Evolutionary conservation across 2,329 filamentous ascomycete genomes (phyloP).

Genomic region (Didymella sp.): DNA sequence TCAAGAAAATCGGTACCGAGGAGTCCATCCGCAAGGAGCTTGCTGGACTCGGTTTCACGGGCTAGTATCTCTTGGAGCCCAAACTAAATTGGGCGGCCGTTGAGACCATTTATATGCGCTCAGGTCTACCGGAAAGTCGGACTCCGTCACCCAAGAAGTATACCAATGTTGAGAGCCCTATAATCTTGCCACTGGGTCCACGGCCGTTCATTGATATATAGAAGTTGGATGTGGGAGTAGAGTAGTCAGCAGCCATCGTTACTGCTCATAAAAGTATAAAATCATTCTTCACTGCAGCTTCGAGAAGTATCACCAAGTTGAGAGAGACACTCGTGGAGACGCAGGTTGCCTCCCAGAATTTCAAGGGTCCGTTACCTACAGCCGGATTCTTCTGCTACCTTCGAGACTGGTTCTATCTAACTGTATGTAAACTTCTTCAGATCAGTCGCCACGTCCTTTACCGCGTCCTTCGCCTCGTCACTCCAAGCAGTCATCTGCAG

Average conservation of each 20-base stretch:
- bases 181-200: background rate
- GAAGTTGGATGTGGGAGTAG: slow-evolving; percentile 5
- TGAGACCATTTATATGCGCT: background rate
- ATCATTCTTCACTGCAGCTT: slow-evolving; percentile 15
- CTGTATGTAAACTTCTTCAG: background rate
- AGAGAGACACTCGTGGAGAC: too few relatives aligned
- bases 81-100: slow-evolving; percentile 1
- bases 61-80: slow-evolving; percentile 26
- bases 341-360: too few relatives aligned
- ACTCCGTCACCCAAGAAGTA: background rate
- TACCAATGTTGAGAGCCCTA: background rate
- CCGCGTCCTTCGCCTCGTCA: slow-evolving; percentile 3
- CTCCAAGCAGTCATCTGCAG: slow-evolving; percentile 15
- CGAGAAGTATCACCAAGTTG: too few relatives aligned
- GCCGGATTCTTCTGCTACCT: too few relatives aligned
- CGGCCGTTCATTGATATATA: background rate
- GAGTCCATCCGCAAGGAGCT: slow-evolving; percentile 83
- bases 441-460: slow-evolving; percentile 5
- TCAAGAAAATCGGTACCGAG: slow-evolving; percentile 97
- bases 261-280: slow-evolving; percentile 17
- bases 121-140: background rate
- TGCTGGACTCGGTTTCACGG: slow-evolving; percentile 61
- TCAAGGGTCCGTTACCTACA: too few relatives aligned
- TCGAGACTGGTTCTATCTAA: background rate
- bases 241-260: slow-evolving; percentile 2